These are phyloP conservation scores for Marchantia polymorpha DNA, from an alignment of 225 moss, liverwort and hornwort species.

Conservation along the genomic window DNA sequence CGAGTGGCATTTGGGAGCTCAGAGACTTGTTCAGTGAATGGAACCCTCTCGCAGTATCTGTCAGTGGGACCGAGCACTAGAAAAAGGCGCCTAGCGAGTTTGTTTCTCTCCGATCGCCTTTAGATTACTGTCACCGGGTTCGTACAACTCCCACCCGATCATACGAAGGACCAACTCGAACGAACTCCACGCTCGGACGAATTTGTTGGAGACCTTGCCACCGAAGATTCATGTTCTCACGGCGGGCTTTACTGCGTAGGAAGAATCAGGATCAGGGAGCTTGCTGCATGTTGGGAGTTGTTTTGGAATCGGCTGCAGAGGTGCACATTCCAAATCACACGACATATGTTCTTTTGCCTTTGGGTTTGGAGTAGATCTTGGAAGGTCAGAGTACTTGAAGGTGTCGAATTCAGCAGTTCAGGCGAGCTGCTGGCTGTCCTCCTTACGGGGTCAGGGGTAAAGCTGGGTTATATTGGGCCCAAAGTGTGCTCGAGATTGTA, in stretches of 20 bases:
- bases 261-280: conserved; percentile 92
- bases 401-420: conserved; percentile 81
- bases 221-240: conserved; percentile 78
- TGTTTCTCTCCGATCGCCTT: conserved; percentile 78
- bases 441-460: conserved; percentile 75
- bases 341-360: conserved; percentile 69
- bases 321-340: conserved; percentile 67
- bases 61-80: conserved; percentile 82
- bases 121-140: conserved; percentile 74
- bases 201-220: conserved; percentile 86
- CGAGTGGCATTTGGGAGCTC: not conserved
- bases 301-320: conserved; percentile 67
- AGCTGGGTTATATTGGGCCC: conserved; percentile 77
- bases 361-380: conserved; percentile 78
- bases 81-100: conserved; percentile 64
- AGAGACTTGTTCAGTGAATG: conserved; percentile 49
- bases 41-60: conserved; percentile 81
- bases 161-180: conserved; percentile 55
- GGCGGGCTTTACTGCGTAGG: conserved; percentile 89
- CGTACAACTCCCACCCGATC: conserved; percentile 78
- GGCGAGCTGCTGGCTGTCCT: conserved; percentile 66
- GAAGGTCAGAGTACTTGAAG: conserved; percentile 91
- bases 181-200: conserved; percentile 79
- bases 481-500: conserved; percentile 89
- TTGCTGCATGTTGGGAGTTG: conserved; percentile 81